Evolutionary conservation across 164 flowering plant genomes (phyloP), one percentile per base, ranked within the genome.

Genomic region (Sextonia rubra): DNA sequence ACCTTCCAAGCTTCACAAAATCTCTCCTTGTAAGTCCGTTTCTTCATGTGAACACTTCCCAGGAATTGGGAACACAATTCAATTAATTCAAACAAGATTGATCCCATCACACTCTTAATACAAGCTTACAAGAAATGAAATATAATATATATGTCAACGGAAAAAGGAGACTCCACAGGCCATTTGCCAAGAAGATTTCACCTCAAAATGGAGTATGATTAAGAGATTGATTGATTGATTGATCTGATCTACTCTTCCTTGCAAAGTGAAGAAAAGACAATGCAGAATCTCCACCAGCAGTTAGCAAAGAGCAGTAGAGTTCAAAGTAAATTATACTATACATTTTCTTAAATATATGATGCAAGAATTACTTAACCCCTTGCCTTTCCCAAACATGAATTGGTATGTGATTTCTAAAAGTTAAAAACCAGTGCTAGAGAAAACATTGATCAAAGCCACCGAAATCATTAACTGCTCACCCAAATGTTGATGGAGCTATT

Each of bases 401-500:
- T 37, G 58, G 58, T 52, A 15, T 15, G 58, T 52, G 14, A 5
- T 52, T 52, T 52, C 58, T 52, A 14, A 52, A 52, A 3, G 17
- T 20, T 15, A 3, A 52, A 52, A 52, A 52, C 44, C 44, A 18
- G 5, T 14, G 4, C 58, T 15, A 20, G 7, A 52, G 58, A 52
- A 52, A 15, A 52, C 17, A 20, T 15, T 12, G 58, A 52, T 52
- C 14, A 3, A 52, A 17, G 20, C n/a, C 14, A 52, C 17, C 4
- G 17, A 20, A 52, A 20, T 52, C 58, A 52, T 37, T 37, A 37
- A 37, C 8, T 37, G 44, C 6, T 52, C n/a, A 52, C 56, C 77
- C 69, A 62, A 83, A 73, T 9, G 86, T 62, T 60, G 90, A 76
- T 17, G n/a, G n/a, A 17, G 20, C n/a, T 52, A 17, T 4, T 15